Base-by-base conservation (phyloP, 2,329 filamentous ascomycete genomes). In the Diplodia seriata region DNA sequence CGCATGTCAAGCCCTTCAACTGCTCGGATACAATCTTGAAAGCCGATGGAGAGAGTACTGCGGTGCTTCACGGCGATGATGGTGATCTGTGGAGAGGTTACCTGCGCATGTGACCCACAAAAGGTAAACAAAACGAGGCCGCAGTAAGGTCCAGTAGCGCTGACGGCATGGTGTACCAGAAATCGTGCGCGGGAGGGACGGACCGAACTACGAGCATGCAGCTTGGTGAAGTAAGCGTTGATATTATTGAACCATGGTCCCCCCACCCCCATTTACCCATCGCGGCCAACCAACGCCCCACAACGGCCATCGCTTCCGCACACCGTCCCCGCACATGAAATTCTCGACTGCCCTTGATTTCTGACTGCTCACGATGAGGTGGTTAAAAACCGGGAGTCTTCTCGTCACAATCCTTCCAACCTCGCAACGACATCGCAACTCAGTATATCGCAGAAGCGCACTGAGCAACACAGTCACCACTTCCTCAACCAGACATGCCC, bases 221-320 rank as follows among this genome's bases (percentile, higher is more conserved):
- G 51, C 23, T 33, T 54, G 14, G 51, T 3, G 51, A 36, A 31
- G 23, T 9, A 33, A 33, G 29, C 51, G 51, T 54, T n/a, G 14
- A 36, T n/a, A 11, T 18, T 18, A 36, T 12, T 54, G 51, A 54
- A 54, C 51, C 51, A 54, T 54, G 51, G 51, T 54, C 51, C 51
- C 8, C 8, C 31, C 26, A n/a, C 18, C 43, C n/a, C 29, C 23
- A n/a, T 23, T 31, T 33, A 31, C 15, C 26, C 51, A 33, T 54
- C 51, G 29, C 26, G 26, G 18, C 15, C 51, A 54, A 54, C 51
- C 14, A 54, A 36, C 12, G 3, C 51, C 18, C 29, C n/a, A 1
- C 51, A 54, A 54, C 29, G 51, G 51, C 51, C 15, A 36, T 29
- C 7, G 29, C 15, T 33, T 54, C 51, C 51, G 12, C 51, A 3